Evolutionary conservation across 208 protist genomes (phyloP).

Genomic region (Leishmania lainsoni): DNA sequence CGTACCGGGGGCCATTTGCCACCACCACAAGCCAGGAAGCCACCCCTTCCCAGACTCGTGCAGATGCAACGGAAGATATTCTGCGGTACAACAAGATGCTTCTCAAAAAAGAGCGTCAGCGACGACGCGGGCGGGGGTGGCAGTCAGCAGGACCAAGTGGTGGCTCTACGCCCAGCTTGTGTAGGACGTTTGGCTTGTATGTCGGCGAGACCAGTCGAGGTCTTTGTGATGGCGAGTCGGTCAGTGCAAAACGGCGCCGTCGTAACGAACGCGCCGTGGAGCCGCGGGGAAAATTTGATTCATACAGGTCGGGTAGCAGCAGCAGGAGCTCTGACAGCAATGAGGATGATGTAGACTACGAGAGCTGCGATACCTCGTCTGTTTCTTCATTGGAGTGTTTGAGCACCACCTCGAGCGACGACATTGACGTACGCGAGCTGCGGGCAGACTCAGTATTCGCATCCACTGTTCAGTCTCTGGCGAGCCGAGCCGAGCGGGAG

Average conservation of each 20-base stretch:
- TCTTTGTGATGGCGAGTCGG: neutral
- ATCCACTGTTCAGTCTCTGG: slow-evolving; percentile 41
- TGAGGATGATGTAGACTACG: slow-evolving; percentile 5
- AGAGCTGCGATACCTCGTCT: slow-evolving; percentile 13
- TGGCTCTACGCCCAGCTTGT: neutral
- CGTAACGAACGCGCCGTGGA: neutral
- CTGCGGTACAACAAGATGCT: slow-evolving; percentile 68
- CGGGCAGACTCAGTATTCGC: slow-evolving; percentile 18
- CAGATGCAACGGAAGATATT: neutral
- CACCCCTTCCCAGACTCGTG: too few relatives aligned
- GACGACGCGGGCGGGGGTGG: slow-evolving; percentile 24
- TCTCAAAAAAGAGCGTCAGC: slow-evolving; percentile 44
- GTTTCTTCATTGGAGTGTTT: slow-evolving; percentile 29
- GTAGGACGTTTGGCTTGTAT: neutral
- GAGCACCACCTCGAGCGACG: slow-evolving; percentile 20
- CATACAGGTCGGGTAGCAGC: neutral
- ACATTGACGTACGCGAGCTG: slow-evolving; percentile 11
- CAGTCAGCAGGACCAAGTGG: neutral
- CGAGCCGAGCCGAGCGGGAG: slow-evolving; percentile 27
- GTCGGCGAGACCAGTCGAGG: neutral
- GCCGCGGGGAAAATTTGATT: neutral
- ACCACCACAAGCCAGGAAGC: neutral
- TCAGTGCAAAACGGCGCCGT: neutral
- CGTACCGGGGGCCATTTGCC: too few relatives aligned
- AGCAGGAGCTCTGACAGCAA: slow-evolving; percentile 8